Evolutionary conservation across 768 basidiomycete genomes (phyloP), one percentile per base, ranked within the genome.

Genomic region (Daedaleopsis nitida): DNA sequence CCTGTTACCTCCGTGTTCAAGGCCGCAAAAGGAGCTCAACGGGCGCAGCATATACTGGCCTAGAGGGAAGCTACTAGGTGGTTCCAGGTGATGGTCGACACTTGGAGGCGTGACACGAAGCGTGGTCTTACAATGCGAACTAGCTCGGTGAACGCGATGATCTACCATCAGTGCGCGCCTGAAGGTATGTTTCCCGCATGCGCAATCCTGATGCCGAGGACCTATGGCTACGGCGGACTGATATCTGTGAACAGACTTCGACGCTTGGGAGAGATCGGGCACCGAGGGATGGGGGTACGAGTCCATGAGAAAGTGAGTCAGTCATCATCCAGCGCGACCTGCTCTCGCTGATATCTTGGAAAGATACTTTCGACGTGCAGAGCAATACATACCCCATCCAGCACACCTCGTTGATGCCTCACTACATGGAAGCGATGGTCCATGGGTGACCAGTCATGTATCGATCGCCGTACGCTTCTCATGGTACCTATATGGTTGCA

Each of bases 1-100:
- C n/a, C n/a, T n/a, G n/a, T 16, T 8, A 43, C 6, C 16, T 52
- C n/a, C 39, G n/a, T 5, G 13, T 13, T 14, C 10, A 10, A 27
- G 21, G 1, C 27, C 27, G 27, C 27, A 72, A 48, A 34, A 35
- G 17, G 27, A 43, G 3, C 24, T 67, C 13, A 45, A 64, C 37
- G 60, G 52, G 21, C 66, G 70, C 10, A 17, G 38, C 6, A 42
- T 70, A 1, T 65, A 66, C 37, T 73, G 66, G 64, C 63, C 70
- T 5, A 48, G 70, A 37, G 72, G 72, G 6, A 70, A 68, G 59
- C 35, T 70, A 16, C 53, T 73, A 0, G 72, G 72, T 7, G 72
- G 72, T 7, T 62, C 64, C 16, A 72, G 69, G 71, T 68, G 23
- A 32, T 32, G 7, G 7, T 32, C 27, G 9, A 64, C 55, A 4